These are phyloP conservation scores for Cardamine resedifolia DNA, from an alignment of 345 rosid species.

Conservation along the genomic window DNA sequence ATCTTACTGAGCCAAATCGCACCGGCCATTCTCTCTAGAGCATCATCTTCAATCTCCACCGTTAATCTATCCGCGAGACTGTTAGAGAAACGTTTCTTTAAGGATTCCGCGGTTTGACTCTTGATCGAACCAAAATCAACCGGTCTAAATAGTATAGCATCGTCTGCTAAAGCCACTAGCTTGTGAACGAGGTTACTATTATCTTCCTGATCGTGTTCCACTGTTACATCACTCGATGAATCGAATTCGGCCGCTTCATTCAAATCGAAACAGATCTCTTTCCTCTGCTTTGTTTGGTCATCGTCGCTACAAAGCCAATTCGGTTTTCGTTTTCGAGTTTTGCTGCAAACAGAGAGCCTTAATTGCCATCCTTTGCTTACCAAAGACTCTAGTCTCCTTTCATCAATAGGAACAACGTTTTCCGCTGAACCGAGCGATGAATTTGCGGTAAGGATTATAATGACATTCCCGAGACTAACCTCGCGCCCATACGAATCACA, in stretches of 20 bases:
- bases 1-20: constrained; percentile 65
- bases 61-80: constrained; percentile 36
- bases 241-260: constrained; percentile 69
- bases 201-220: constrained; percentile 75
- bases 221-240: constrained; percentile 81
- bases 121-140: constrained; percentile 60
- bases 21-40: constrained; percentile 65
- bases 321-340: constrained; percentile 69
- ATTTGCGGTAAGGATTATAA: constrained; percentile 71
- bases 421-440: constrained; percentile 49
- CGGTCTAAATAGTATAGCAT: constrained; percentile 64
- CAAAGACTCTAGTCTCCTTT: constrained; percentile 57
- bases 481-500: constrained; percentile 91
- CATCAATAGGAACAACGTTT: constrained; percentile 50
- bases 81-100: constrained; percentile 51
- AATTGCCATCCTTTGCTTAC: constrained; percentile 70
- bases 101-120: constrained; percentile 40
- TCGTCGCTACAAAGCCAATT: constrained; percentile 59
- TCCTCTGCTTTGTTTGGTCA: constrained; percentile 59
- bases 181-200: constrained; percentile 45
- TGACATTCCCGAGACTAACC: constrained; percentile 85
- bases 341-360: constrained; percentile 53
- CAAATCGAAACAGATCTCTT: constrained; percentile 71
- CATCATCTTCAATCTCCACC: constrained; percentile 64
- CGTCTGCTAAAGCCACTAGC: constrained; percentile 54